Percentiles rank a stretch among this genome's conserved stretches.
Evolutionary conservation across 768 basidiomycete species (phyloP).

Genomic region (Gymnopilus dilepis): DNA sequence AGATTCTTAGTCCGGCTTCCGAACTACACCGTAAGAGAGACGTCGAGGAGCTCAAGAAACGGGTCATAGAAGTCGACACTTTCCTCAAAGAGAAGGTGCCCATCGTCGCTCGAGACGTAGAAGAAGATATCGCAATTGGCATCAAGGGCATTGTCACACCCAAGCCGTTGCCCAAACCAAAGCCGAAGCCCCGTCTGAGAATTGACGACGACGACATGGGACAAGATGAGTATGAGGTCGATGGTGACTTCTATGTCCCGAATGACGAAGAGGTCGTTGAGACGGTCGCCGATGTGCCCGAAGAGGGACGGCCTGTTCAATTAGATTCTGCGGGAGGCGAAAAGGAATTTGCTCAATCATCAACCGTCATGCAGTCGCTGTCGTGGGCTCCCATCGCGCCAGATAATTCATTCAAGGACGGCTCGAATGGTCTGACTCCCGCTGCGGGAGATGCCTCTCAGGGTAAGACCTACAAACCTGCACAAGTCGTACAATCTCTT

Average conservation of each 20-base stretch:
- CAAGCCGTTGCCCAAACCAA: conserved; percentile 17
- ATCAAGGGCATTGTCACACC: conserved; percentile 26
- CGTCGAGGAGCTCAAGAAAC: conserved; percentile 22
- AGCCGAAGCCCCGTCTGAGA: conserved; percentile 20
- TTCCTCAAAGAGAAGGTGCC: conserved; percentile 20
- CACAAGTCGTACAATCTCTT: conserved; percentile 4
- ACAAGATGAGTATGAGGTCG: neutral
- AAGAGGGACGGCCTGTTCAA: too few species aligned
- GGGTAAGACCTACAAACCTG: neutral
- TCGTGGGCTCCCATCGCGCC: neutral
- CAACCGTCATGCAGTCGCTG: neutral
- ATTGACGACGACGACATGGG: conserved; percentile 18
- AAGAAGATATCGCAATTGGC: conserved; percentile 23
- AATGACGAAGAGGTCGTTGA: neutral
- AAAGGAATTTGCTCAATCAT: neutral
- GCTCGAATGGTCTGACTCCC: neutral
- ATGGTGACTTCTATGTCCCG: neutral
- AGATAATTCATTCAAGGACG: too few species aligned
- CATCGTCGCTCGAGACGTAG: conserved; percentile 20
- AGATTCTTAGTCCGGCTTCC: conserved; percentile 23
- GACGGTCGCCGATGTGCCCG: neutral
- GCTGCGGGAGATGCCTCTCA: neutral
- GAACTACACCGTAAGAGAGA: conserved; percentile 26
- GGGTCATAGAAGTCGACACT: conserved; percentile 21
- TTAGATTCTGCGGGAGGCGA: too few species aligned